Percentiles rank a stretch among this genome's conserved stretches.
These are phyloP conservation scores for Linnemannia elongata DNA, from an alignment of 192 early-diverging fungal species.

Conservation along the genomic window DNA sequence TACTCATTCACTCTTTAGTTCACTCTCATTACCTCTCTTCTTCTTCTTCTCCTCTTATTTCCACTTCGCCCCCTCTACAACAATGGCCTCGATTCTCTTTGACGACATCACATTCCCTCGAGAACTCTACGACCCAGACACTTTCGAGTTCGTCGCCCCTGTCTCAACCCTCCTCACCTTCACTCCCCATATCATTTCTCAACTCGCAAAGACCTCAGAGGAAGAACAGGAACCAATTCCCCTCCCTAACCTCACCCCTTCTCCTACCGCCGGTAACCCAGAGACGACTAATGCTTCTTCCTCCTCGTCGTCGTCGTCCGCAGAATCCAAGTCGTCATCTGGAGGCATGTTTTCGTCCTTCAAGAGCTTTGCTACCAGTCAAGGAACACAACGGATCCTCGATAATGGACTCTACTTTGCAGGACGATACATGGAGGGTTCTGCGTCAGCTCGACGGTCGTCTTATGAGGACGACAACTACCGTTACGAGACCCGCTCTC, in stretches of 20 bases:
- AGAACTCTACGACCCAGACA: conserved; percentile 62
- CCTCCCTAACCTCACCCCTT: neutral
- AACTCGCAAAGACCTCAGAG: conserved; percentile 59
- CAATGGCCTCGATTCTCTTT: conserved; percentile 62
- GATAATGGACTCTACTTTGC: conserved; percentile 48
- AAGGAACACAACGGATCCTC: conserved; percentile 10
- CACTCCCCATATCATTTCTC: conserved; percentile 63
- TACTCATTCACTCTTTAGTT: neutral
- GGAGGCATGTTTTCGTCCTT: conserved; percentile 31
- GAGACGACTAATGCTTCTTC: neutral
- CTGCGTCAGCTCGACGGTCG: neutral
- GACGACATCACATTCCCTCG: conserved; percentile 63
- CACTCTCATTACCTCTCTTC: neutral
- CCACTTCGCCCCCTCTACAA: neutral
- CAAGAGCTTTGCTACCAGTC: conserved; percentile 17
- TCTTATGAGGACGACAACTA: neutral
- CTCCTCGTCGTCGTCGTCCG: neutral
- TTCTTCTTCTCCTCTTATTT: neutral
- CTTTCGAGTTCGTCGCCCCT: conserved; percentile 59
- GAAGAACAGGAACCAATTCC: conserved; percentile 58
- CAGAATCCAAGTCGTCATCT: neutral
- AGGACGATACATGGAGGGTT: conserved; percentile 30
- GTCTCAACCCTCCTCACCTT: conserved; percentile 62
- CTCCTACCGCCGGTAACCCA: neutral
- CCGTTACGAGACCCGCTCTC: neutral